Base-by-base conservation (phyloP, 495 filamentous ascomycete genomes). In the Trichoderma parareesei region DNA sequence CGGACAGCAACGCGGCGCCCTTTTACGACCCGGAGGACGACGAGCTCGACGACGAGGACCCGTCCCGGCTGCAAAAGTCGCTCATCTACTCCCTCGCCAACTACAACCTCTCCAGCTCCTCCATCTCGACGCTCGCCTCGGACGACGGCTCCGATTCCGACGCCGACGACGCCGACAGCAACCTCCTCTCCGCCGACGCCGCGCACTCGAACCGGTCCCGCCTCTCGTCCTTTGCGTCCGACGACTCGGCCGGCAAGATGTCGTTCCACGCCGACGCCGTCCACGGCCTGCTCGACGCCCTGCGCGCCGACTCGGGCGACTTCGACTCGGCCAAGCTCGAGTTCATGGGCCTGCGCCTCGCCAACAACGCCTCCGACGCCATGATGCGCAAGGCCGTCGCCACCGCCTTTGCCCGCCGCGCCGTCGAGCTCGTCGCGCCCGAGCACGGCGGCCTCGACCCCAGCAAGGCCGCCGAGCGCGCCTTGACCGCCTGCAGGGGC, bases 271-370 rank as follows among this genome's bases (percentile, higher is more conserved):
- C 88, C 53, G 94, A 98, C 65, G 94, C 95, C 11, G 87, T 91
- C 2, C 79, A 84, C 69, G 94, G 90, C 67, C 82, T 98, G 38
- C 83, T 93, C 57, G 91, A 96, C 69, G 87, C 91, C 49, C 79
- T 99, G 44, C 78, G 79, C 48, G 76, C 70, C 20, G 75, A 72
- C 40, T 85, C 85, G 64, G 87, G 88, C 61, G 85, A 90, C 48
- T 85, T 91, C n/a, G 90, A 94, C 71, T 88, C 89, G 11, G 91
- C 94, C 9, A 88, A 90, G 69, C 81, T 98, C 11, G 94, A 99
- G 72, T 87, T 99, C 49, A 94, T 89, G 77, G 88, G 90, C 69
- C 82, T 97, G 43, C 86, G 93, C 6, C 90, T 99, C 77, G 88
- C 86, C 33, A 89, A 88, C 67, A 92, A 99, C 71, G 95, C 94